Evolutionary conservation across 2,329 filamentous ascomycete genomes (phyloP), one percentile per base, ranked within the genome.

Genomic region (Arthrinium puccinioides): DNA sequence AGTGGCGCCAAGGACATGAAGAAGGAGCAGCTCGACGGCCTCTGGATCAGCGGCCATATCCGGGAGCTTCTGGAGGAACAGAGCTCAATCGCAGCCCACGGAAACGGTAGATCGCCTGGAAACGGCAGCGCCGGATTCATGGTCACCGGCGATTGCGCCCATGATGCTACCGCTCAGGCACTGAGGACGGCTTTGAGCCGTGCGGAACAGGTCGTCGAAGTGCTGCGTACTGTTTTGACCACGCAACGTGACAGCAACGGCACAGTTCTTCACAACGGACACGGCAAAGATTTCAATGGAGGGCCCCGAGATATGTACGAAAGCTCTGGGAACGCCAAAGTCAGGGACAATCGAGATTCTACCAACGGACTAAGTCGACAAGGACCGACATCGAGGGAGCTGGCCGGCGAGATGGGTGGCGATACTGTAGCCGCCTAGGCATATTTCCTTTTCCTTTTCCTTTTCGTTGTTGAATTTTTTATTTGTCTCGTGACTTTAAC

Each of bases 1-100:
- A 57, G 62, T 29, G 82, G 82, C 13, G 82, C 82, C 10, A 70
- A 65, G 49, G 68, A 76, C 50, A 80, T 85, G 73, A 50, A 61
- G 5, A 46, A 56, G 10, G 56, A 61, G 28, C 67, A 76, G 48
- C 62, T 86, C 44, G 61, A 69, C 27, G 72, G 75, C 26, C 63
- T 74, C 43, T 84, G 73, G 69, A 62, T 83, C 27, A 82, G 78
- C 54, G 66, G 63, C 9, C 76, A 82, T 61, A 79, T 82, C 45
- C 66, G 66, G 45, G 61, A 70, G 45, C 60, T 80, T 34, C 62
- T 76, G 9, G 65, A 70, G 30, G 68, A 74, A 46, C 46, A 54
- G 31, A 36, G 34, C 18, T 31, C 41, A 43, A 51, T 40, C 24
- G 42, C 45, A 28, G 32, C 40, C 30, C 26, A 42, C 24, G 40